Evolutionary conservation across 495 filamentous ascomycete genomes (phyloP).

Genomic region (Aspergillus saccharolyticus): DNA sequence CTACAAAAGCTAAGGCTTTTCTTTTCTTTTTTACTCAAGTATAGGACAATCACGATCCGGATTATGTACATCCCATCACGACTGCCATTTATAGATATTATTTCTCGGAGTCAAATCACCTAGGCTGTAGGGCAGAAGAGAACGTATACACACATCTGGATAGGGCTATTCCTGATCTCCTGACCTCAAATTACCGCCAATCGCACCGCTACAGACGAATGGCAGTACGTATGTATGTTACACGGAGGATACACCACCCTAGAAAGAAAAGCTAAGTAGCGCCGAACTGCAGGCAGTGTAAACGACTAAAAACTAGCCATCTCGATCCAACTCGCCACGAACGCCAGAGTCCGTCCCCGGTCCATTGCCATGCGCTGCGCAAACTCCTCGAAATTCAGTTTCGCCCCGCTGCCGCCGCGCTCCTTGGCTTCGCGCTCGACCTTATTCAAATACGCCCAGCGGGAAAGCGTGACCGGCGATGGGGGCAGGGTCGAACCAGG

Average conservation of each 20-base stretch:
- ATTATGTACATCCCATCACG: no score
- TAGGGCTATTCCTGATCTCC: no score
- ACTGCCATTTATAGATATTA: no score
- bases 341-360: constrained; percentile 60
- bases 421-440: constrained; percentile 60
- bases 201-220: no score
- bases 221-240: not conserved
- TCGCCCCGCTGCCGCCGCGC: constrained; percentile 70
- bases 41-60: no score
- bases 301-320: constrained; percentile 63
- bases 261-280: no score
- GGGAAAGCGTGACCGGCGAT: constrained; percentile 44
- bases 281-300: not conserved
- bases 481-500: constrained; percentile 11
- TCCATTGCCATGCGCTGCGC: constrained; percentile 60
- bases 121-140: no score
- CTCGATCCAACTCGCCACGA: constrained; percentile 82
- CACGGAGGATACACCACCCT: no score
- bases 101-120: no score
- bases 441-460: constrained; percentile 48
- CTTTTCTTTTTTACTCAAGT: not conserved
- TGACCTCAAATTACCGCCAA: no score
- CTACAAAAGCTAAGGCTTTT: not conserved
- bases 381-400: constrained; percentile 69
- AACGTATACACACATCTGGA: no score